Conservation (phyloP, 1,284 basidiomycete genomes). For the Puccinia triticina region DNA sequence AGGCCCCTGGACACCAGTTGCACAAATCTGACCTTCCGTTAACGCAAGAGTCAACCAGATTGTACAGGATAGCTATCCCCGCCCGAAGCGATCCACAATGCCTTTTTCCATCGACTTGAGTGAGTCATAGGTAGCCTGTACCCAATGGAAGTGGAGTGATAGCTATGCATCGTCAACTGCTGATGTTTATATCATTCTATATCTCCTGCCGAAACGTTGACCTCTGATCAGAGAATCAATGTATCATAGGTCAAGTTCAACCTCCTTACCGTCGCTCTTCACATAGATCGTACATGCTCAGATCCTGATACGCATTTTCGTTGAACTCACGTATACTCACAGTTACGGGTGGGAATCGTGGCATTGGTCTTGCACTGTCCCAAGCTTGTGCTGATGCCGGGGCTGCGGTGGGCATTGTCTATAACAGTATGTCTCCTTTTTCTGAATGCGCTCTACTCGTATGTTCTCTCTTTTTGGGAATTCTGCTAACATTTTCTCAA, state of each 20-base stretch:
- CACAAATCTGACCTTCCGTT: background rate
- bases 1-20: background rate
- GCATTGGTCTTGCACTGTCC: constrained; percentile 58
- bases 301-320: constrained; percentile 14
- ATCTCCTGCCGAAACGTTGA: background rate
- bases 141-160: background rate
- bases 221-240: constrained; percentile 14
- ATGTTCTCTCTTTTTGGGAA: background rate
- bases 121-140: background rate
- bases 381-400: constrained; percentile 59
- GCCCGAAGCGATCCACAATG: background rate
- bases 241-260: constrained; percentile 29
- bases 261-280: background rate
- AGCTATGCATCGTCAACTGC: background rate
- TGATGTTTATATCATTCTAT: too few species aligned
- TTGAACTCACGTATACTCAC: background rate
- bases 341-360: constrained; percentile 51
- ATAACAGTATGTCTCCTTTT: constrained; percentile 21
- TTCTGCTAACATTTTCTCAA: background rate
- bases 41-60: background rate
- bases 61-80: background rate
- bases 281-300: background rate
- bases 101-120: constrained; percentile 38
- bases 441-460: background rate
- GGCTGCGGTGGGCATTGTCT: constrained; percentile 58